phyloP scores from a whole-genome alignment of 106 monocot genomes.

The Acanthochlamys bracteata region DNA sequence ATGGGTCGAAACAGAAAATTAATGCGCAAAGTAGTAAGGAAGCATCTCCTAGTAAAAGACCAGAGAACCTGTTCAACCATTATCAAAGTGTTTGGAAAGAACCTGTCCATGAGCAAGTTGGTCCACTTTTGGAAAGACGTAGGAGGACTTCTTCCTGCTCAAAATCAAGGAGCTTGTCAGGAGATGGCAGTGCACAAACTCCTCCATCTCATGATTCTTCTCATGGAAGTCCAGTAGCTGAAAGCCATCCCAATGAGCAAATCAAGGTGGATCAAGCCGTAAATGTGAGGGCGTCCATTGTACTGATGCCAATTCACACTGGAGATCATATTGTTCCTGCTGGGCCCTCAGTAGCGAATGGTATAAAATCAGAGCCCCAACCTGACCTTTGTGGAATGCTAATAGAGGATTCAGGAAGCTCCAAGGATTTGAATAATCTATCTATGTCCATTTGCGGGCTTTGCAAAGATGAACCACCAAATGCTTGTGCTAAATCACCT shows the following conservation, averaged over 20 bases:
- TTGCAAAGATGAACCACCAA: slow-evolving; percentile 7
- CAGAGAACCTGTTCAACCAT: not conserved
- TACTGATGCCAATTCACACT: not conserved
- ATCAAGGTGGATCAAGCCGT: slow-evolving; percentile 6
- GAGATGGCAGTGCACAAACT: slow-evolving; percentile 22
- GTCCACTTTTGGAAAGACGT: slow-evolving; percentile 13
- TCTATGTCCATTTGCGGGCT: slow-evolving; percentile 10
- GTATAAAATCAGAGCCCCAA: slow-evolving; percentile 12
- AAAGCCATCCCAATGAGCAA: slow-evolving; percentile 2
- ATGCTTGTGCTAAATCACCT: not conserved
- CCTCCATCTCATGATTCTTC: slow-evolving; percentile 45
- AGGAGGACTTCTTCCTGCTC: slow-evolving; percentile 10
- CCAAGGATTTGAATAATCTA: slow-evolving; percentile 47
- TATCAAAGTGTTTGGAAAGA: not conserved
- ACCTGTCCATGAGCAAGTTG: slow-evolving; percentile 1
- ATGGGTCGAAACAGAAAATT: slow-evolving; percentile 14
- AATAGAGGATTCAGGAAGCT: slow-evolving; percentile 54
- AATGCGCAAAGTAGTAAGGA: slow-evolving; percentile 3
- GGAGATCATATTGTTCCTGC: not conserved
- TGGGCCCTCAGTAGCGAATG: slow-evolving; percentile 2
- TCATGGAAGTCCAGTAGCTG: slow-evolving; percentile 25
- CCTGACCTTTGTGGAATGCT: slow-evolving; percentile 19
- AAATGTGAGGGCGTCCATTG: not conserved
- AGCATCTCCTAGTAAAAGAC: slow-evolving; percentile 8
- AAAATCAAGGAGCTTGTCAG: slow-evolving; percentile 32